Evolutionary conservation across 2,329 filamentous ascomycete genomes (phyloP), one percentile per base, ranked within the genome.

Genomic region (Dactylellina parvicollis): DNA sequence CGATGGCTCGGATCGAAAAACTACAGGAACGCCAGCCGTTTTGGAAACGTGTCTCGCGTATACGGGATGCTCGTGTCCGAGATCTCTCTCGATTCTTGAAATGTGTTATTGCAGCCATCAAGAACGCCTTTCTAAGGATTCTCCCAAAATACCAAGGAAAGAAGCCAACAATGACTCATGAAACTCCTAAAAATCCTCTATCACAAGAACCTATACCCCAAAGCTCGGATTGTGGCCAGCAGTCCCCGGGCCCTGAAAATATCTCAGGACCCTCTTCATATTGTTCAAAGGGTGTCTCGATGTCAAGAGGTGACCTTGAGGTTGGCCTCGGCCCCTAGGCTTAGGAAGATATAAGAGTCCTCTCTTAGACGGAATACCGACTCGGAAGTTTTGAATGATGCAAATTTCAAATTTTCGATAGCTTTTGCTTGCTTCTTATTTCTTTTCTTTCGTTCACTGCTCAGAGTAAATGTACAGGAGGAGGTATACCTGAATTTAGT

Each of bases 1-100:
- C 61, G 90, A 89, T 79, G 82, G 81, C 4, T 47, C 77, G 78
- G 26, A 77, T 78, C 30, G 77, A 79, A 54, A 76, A 74, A 36
- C 16, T 62, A 20, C 47, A 59, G 74, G 18, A 52, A 18, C 47
- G 46, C 40, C 54, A 47, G 20, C 60, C 69, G 7, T 75, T 72
- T 56, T 61, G 67, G 57, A 55, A 75, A 34, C 75, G 65, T 7
- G 55, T 66, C 52, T 61, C 54, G 5, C 56, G 49, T n/a, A 57
- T 66, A 36, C 54, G 64, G 4, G 49, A 73, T 18, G 20, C 32
- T 12, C 47, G 30, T 10, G n/a, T 57, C 14, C 24, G 30, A 20
- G 28, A 18, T 9, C 10, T 65, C 36, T 54, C 42, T 4, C 46
- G 54, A 9, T 34, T 42, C 7, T 20, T 57, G 8, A 71, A 60